Conservation (phyloP, 1,284 basidiomycete species). For the Cryptococcus sp. region DNA sequence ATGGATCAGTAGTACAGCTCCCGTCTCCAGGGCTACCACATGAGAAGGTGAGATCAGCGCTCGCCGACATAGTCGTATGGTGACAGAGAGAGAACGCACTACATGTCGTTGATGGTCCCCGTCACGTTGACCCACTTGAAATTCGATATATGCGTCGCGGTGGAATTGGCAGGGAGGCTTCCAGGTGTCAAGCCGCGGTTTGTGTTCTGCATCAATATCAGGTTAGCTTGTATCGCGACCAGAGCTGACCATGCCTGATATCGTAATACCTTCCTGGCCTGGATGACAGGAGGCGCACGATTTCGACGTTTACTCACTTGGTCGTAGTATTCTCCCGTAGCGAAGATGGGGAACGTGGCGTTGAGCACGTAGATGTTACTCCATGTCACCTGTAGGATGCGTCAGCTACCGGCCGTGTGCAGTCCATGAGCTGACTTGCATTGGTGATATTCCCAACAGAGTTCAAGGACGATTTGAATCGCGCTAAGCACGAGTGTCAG, state of each 20-base stretch:
- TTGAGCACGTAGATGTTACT: conserved; percentile 15
- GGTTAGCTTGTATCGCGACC: no score
- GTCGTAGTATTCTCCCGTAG: conserved; percentile 17
- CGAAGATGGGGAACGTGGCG: conserved; percentile 19
- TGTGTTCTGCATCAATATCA: conserved; percentile 5
- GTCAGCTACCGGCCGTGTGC: not conserved
- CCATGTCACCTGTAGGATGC: conserved; percentile 9
- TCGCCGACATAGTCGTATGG: not conserved
- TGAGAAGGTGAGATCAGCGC: not conserved
- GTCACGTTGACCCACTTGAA: conserved; percentile 14
- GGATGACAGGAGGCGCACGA: not conserved
- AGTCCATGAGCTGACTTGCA: not conserved
- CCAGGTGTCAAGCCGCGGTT: conserved; percentile 16
- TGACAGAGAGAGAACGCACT: conserved; percentile 1
- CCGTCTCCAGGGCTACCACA: conserved; percentile 15
- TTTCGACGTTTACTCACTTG: conserved; percentile 3
- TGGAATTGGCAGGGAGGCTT: conserved; percentile 10
- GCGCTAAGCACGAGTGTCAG: conserved; percentile 18
- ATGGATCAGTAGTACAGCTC: conserved; percentile 14
- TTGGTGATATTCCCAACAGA: conserved; percentile 16
- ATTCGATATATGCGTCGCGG: conserved; percentile 15
- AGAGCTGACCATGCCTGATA: no score
- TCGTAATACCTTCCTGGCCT: not conserved
- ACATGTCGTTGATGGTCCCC: conserved; percentile 15
- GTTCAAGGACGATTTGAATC: conserved; percentile 47